Conservation (phyloP, 257 asterid genomes). For the Schizonepeta tenuifolia region DNA sequence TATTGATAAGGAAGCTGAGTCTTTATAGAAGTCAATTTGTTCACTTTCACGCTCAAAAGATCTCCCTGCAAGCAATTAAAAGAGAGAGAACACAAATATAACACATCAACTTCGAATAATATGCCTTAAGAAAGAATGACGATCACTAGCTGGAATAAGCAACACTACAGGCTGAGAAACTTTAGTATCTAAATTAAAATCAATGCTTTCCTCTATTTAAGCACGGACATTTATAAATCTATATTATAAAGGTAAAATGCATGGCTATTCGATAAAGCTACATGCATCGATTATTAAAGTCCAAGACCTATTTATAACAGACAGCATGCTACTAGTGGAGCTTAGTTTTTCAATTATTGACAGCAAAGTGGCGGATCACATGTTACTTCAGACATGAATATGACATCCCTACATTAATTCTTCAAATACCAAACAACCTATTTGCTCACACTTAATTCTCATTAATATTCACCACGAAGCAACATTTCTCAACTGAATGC, state of each 20-base stretch:
- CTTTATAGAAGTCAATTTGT: constrained; percentile 72
- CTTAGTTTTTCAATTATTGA: constrained; percentile 18
- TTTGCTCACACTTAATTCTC: background rate
- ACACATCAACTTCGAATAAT: background rate
- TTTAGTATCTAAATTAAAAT: background rate
- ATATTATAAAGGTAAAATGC: background rate
- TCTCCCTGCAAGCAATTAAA: constrained; percentile 53
- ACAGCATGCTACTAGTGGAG: constrained; percentile 9
- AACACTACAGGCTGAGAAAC: background rate
- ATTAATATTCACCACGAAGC: background rate
- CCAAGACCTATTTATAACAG: background rate
- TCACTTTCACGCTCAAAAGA: constrained; percentile 65
- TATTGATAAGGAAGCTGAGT: constrained; percentile 79
- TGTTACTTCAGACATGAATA: background rate
- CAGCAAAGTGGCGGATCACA: background rate
- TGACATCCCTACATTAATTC: background rate
- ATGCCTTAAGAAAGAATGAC: constrained; percentile 9
- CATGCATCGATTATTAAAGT: constrained; percentile 5
- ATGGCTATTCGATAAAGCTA: background rate
- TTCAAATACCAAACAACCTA: background rate
- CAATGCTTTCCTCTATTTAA: background rate
- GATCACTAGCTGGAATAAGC: background rate
- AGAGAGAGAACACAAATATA: background rate
- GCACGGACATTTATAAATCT: background rate
- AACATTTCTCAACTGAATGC: background rate